Percentiles rank a stretch among this genome's conserved stretches.
These are phyloP conservation scores for Phoma sp. DNA, from an alignment of 2,329 filamentous ascomycete genomes.

Conservation along the genomic window DNA sequence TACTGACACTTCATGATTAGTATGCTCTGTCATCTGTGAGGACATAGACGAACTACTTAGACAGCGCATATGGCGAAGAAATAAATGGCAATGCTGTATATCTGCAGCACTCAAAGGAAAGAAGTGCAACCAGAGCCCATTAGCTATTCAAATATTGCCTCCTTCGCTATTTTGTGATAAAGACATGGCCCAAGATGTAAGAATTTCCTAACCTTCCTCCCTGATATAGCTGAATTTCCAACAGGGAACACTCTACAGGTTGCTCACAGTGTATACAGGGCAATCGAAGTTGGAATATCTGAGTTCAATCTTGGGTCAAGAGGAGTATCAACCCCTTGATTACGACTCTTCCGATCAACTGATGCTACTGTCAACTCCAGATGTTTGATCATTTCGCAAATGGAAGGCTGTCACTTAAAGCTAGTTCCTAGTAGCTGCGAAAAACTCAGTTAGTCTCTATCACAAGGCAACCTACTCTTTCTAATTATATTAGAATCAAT, in stretches of 20 bases:
- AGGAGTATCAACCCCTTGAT: conserved; percentile 1
- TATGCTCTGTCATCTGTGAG: conserved; percentile 17
- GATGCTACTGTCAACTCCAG: conserved; percentile 15
- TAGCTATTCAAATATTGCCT: not conserved
- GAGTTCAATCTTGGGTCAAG: not conserved
- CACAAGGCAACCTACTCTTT: not conserved
- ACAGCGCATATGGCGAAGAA: conserved; percentile 22
- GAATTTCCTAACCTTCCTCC: not conserved
- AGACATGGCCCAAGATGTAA: not conserved
- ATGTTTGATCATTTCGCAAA: conserved; percentile 23
- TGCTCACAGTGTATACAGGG: not conserved
- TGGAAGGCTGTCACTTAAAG: conserved; percentile 21
- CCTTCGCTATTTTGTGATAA: not conserved
- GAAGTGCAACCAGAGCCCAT: not conserved
- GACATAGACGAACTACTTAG: conserved; percentile 11
- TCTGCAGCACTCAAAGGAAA: conserved; percentile 9
- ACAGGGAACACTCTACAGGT: not conserved
- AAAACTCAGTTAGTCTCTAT: not conserved
- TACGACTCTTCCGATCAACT: conserved; percentile 14
- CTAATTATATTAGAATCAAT: not conserved
- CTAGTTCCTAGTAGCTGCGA: not conserved
- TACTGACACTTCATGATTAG: conserved; percentile 9
- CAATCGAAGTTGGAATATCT: not conserved
- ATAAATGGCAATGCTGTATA: conserved; percentile 22
- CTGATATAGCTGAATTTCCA: not conserved